phyloP scores from a whole-genome alignment of 2,329 filamentous ascomycete species.

The Pseudonectria foliicola region DNA sequence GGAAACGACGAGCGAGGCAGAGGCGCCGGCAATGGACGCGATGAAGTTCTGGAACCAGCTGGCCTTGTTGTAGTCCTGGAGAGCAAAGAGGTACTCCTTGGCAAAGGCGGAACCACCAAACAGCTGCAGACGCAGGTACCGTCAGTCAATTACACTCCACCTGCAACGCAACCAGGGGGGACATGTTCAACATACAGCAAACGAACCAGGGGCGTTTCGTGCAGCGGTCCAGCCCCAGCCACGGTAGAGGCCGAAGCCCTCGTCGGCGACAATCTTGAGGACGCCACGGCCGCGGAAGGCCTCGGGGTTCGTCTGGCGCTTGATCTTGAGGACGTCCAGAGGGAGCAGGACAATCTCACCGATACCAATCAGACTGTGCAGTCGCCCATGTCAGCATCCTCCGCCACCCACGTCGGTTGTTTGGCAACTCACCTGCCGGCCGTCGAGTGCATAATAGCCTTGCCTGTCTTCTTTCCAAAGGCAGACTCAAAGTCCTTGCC shows the following conservation, averaged over 20 bases:
- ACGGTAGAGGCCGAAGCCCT: slow-evolving; percentile 91
- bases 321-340: slow-evolving; percentile 97
- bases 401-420: not conserved
- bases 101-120: slow-evolving; percentile 96
- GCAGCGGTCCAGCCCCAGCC: slow-evolving; percentile 98
- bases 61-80: slow-evolving; percentile 92
- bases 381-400: slow-evolving; percentile 11
- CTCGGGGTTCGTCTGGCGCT: slow-evolving; percentile 98
- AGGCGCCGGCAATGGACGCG: slow-evolving; percentile 90
- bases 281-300: slow-evolving; percentile 92
- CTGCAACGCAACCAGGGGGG: not conserved
- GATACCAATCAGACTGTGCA: slow-evolving; percentile 76
- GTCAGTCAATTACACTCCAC: slow-evolving; percentile 12
- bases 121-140: slow-evolving; percentile 47
- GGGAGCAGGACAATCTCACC: slow-evolving; percentile 94
- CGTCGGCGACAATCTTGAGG: slow-evolving; percentile 81
- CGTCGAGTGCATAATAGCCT: slow-evolving; percentile 95
- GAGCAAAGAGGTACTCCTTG: slow-evolving; percentile 89
- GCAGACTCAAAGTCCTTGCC: slow-evolving; percentile 76
- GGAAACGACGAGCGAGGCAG: slow-evolving; percentile 92
- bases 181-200: slow-evolving; percentile 62
- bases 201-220: slow-evolving; percentile 92
- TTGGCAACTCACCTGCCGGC: slow-evolving; percentile 63
- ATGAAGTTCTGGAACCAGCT: slow-evolving; percentile 95
- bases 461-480: slow-evolving; percentile 95